Evolutionary conservation across 306 rosid genomes (phyloP).

Genomic region (Quillaja saponaria): DNA sequence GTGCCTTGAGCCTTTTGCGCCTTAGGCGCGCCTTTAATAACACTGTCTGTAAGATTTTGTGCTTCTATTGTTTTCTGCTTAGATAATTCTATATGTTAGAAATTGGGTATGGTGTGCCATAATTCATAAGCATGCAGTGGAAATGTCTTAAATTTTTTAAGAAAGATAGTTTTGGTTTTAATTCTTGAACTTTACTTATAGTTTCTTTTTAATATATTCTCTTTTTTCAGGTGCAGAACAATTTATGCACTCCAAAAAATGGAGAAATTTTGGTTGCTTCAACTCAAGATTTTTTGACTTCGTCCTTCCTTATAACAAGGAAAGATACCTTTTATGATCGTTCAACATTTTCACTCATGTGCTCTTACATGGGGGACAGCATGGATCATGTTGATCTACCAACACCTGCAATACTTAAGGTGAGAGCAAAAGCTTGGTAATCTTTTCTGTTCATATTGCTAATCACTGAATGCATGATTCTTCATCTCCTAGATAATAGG

Average conservation of each 20-base stretch:
- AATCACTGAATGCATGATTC: too few relatives aligned
- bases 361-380: constrained; percentile 89
- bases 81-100: too few relatives aligned
- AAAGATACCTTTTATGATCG: constrained; percentile 97
- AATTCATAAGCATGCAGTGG: too few relatives aligned
- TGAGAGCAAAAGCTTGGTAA: constrained; percentile 23
- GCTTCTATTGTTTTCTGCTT: too few relatives aligned
- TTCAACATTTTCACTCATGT: constrained; percentile 77
- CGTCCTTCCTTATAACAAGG: constrained; percentile 90
- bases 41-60: too few relatives aligned
- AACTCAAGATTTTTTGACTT: constrained; percentile 92
- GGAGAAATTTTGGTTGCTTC: constrained; percentile 98
- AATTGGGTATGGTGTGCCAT: too few relatives aligned
- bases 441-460: too few relatives aligned
- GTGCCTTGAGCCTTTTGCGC: too few relatives aligned
- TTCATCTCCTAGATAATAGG: too few relatives aligned
- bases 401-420: constrained; percentile 90
- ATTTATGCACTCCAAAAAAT: constrained; percentile 95
- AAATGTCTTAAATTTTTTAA: too few relatives aligned
- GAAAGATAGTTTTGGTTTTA: too few relatives aligned
- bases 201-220: constrained; percentile 18
- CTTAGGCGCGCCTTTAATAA: too few relatives aligned
- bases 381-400: constrained; percentile 83
- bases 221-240: constrained; percentile 80
- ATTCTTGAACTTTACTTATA: background rate